Evolutionary conservation across 2,329 filamentous ascomycete genomes (phyloP).

Genomic region (Fusarium neocosmosporiellum): DNA sequence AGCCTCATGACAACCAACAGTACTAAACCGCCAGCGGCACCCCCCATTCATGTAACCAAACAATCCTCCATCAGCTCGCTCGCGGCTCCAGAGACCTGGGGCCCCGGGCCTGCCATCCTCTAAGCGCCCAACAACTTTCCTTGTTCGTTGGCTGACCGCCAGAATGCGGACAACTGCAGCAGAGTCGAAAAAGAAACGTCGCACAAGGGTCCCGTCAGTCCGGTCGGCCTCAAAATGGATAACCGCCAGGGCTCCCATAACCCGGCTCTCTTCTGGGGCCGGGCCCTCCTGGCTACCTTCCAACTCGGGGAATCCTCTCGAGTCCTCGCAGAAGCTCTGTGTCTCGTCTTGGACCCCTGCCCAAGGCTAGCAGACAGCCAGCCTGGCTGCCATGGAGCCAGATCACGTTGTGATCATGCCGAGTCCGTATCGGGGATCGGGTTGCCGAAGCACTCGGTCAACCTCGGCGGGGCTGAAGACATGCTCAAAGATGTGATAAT

Average conservation of each 20-base stretch:
- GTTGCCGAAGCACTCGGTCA: conserved; percentile 60
- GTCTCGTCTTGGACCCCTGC: conserved; percentile 1
- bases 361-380: neutral
- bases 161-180: conserved; percentile 31
- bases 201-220: conserved; percentile 35
- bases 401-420: conserved; percentile 60
- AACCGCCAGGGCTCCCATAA: conserved; percentile 20
- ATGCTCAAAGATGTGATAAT: conserved; percentile 65
- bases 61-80: neutral
- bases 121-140: conserved; percentile 26
- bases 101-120: conserved; percentile 11
- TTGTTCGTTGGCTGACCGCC: conserved; percentile 31
- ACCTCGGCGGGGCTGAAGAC: conserved; percentile 65
- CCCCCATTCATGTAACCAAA: neutral
- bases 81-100: conserved; percentile 3
- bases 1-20: conserved; percentile 5
- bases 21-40: conserved; percentile 4
- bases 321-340: conserved; percentile 4
- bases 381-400: neutral
- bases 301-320: conserved; percentile 11
- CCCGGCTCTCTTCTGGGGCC: conserved; percentile 17
- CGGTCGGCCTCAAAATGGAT: conserved; percentile 29
- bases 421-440: conserved; percentile 66
- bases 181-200: conserved; percentile 32
- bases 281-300: conserved; percentile 12